Conservation (phyloP, 1,284 basidiomycete genomes). For the Coniferiporia sulphurascens region DNA sequence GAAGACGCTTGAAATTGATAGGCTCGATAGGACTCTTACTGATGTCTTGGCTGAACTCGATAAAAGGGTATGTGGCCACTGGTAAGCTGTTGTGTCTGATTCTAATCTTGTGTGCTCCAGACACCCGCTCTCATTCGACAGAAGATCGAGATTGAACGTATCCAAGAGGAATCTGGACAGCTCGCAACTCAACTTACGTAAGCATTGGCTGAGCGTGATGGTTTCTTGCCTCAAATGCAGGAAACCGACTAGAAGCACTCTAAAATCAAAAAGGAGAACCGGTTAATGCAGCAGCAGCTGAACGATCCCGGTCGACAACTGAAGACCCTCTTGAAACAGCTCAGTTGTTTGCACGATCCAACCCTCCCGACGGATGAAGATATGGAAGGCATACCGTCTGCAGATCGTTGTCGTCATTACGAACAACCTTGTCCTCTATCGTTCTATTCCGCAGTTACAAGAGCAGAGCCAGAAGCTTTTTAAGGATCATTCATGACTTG, state of each 20-base stretch:
- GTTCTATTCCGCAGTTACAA: slow-evolving; percentile 75
- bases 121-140: slow-evolving; percentile 86
- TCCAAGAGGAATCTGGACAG: slow-evolving; percentile 72
- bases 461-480: slow-evolving; percentile 89
- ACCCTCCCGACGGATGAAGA: slow-evolving; percentile 70
- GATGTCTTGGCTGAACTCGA: slow-evolving; percentile 79
- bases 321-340: slow-evolving; percentile 71
- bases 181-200: slow-evolving; percentile 77
- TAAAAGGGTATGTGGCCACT: slow-evolving; percentile 62
- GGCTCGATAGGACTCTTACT: slow-evolving; percentile 72
- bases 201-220: slow-evolving; percentile 66
- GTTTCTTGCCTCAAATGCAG: slow-evolving; percentile 40
- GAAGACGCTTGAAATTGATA: slow-evolving; percentile 75
- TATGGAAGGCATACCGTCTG: slow-evolving; percentile 49
- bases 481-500: slow-evolving; percentile 76
- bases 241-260: slow-evolving; percentile 59
- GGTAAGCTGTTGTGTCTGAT: neutral
- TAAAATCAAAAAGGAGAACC: slow-evolving; percentile 53
- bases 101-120: slow-evolving; percentile 37
- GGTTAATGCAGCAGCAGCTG: slow-evolving; percentile 71
- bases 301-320: slow-evolving; percentile 87
- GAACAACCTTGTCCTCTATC: slow-evolving; percentile 87
- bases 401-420: slow-evolving; percentile 80
- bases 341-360: slow-evolving; percentile 79
- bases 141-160: slow-evolving; percentile 76